phyloP scores from a whole-genome alignment of 495 filamentous ascomycete genomes.

The Penicillium dipodomyicola region DNA sequence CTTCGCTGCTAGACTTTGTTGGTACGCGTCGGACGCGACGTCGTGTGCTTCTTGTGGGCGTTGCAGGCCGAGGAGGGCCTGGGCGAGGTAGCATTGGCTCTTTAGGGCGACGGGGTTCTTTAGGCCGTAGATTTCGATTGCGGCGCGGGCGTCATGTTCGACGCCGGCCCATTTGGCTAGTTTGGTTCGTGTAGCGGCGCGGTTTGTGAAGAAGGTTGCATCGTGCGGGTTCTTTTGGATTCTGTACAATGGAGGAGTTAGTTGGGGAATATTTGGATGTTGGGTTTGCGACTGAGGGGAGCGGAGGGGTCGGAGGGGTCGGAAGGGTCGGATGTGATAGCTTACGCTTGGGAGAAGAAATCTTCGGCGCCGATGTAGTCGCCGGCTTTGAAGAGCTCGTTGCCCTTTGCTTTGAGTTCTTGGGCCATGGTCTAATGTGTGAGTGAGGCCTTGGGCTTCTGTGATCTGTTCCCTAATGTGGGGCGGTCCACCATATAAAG shows the following conservation, averaged over 20 bases:
- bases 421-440: constrained; percentile 32
- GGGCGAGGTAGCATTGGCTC: constrained; percentile 77
- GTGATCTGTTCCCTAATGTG: constrained; percentile 26
- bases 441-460: background rate
- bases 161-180: constrained; percentile 70
- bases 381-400: constrained; percentile 58
- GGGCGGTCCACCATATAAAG: constrained; percentile 18
- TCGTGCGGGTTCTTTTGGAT: constrained; percentile 49
- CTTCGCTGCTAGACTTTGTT: constrained; percentile 58
- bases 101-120: constrained; percentile 62
- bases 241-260: constrained; percentile 21
- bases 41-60: constrained; percentile 72
- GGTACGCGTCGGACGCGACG: constrained; percentile 71
- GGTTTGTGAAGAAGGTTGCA: constrained; percentile 70
- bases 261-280: background rate
- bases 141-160: constrained; percentile 72
- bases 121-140: constrained; percentile 61
- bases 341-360: constrained; percentile 83
- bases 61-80: constrained; percentile 73
- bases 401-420: constrained; percentile 46
- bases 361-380: constrained; percentile 75
- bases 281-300: background rate
- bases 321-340: constrained; percentile 8
- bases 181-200: constrained; percentile 77
- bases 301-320: background rate